Base-by-base conservation (phyloP, 768 basidiomycete genomes). In the Lyophyllum decastes region DNA sequence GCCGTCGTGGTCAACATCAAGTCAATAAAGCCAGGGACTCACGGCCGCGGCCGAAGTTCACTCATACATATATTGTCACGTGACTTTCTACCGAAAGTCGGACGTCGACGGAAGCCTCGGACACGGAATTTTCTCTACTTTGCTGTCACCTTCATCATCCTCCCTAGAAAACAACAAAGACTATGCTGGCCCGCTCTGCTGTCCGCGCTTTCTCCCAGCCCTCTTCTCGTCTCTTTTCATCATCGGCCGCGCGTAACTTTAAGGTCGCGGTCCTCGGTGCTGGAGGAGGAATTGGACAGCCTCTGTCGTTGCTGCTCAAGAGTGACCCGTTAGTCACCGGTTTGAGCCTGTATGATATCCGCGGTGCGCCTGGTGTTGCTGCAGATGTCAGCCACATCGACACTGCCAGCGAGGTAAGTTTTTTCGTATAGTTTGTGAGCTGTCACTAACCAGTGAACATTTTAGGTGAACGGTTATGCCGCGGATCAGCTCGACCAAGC, bases 241-340 rank as follows among this genome's bases (percentile, higher is more conserved):
- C 91, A 25, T 87, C 88, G 22, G 78, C 84, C 24, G 70, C 86
- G 45, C 83, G 87, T 67, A 82, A 82, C 62, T 88, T 87, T 64
- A 95, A 95, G 80, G 96, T 97, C 73, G 91, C 92, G 50, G 95
- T 99, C 59, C 92, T 97, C 73, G 96, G 96, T 67, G 97, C 97
- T 60, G 96, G 94, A 68, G 96, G 96, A 82, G 96, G 96, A 75
- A 98, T 98, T 73, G 96, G 96, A 73, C 96, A 98, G 76, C 95
- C 96, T 70, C 80, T 98, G 67, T 96, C 94, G 48, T 79, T 98
- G 63, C 82, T 97, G 63, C 87, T 98, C 73, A 98, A 98, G 83
- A 85, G 78, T 64, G 91, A 99, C 81, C 94, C 94, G 43, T 79
- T 95, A 65, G 91, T 97, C 72, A 86, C 86, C 53, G 85, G 88